These are phyloP conservation scores for Mycena sanguinolenta DNA, from an alignment of 768 basidiomycete species.

Conservation along the genomic window DNA sequence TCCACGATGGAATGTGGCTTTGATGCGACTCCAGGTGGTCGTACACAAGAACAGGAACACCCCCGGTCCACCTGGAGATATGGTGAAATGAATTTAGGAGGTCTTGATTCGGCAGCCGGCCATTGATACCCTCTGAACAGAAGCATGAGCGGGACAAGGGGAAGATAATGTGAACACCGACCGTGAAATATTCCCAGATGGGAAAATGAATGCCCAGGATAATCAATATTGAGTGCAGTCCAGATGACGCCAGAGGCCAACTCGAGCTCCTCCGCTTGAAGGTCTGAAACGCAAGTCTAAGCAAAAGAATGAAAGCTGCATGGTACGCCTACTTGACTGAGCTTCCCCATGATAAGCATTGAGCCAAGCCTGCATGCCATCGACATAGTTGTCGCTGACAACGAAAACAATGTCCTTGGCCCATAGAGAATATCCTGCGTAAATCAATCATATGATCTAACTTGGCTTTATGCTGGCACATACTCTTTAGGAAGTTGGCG, in stretches of 20 bases:
- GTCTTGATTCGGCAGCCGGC: constrained; percentile 96
- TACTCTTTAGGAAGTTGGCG: constrained; percentile 88
- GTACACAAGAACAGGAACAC: constrained; percentile 85
- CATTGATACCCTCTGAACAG: constrained; percentile 90
- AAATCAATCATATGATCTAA: constrained; percentile 1
- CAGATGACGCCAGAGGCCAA: constrained; percentile 91
- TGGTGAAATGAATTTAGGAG: constrained; percentile 84
- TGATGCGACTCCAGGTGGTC: constrained; percentile 72
- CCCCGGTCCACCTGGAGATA: constrained; percentile 79
- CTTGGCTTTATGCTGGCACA: constrained; percentile 35
- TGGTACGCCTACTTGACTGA: constrained; percentile 67
- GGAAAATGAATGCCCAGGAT: constrained; percentile 96
- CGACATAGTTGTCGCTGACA: constrained; percentile 87
- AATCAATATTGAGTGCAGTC: constrained; percentile 95
- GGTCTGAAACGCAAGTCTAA: constrained; percentile 58
- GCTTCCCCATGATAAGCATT: constrained; percentile 81
- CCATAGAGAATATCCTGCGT: constrained; percentile 88
- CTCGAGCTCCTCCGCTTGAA: constrained; percentile 72
- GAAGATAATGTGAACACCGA: constrained; percentile 49
- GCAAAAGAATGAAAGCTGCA: background rate
- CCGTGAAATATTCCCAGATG: constrained; percentile 97
- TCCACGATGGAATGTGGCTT: constrained; percentile 55
- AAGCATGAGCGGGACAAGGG: constrained; percentile 15
- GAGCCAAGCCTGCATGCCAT: constrained; percentile 95
- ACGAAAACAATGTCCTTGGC: constrained; percentile 95